phyloP scores from a whole-genome alignment of 1,139 yeast species.

The Hansenula anomala region DNA sequence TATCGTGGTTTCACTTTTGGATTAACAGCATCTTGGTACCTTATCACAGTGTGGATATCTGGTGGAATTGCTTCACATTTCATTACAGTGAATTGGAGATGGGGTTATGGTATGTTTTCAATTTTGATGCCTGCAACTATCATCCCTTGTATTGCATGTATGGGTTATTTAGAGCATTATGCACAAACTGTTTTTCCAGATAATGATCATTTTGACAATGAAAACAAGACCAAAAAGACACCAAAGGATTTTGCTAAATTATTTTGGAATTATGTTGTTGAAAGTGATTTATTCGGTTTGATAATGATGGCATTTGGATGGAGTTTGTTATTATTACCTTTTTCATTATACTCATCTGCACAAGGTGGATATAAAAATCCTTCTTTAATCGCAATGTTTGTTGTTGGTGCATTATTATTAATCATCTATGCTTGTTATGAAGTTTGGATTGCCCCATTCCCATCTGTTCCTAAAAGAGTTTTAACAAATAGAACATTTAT shows the following conservation, averaged over 20 bases:
- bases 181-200: too few species aligned
- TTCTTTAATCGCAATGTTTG: conserved; percentile 34
- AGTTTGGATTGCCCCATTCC: conserved; percentile 27
- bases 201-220: too few species aligned
- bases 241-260: too few species aligned
- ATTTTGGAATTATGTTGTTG: conserved; percentile 18
- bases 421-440: conserved; percentile 26
- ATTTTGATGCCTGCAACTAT: conserved; percentile 30
- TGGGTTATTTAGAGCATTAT: too few species aligned
- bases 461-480: conserved; percentile 31
- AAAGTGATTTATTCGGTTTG: conserved; percentile 33
- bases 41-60: conserved; percentile 32
- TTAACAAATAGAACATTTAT: conserved; percentile 30
- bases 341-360: conserved; percentile 29
- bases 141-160: too few species aligned
- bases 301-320: conserved; percentile 32
- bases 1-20: conserved; percentile 29
- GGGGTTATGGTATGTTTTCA: conserved; percentile 39
- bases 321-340: conserved; percentile 31
- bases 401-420: conserved; percentile 30
- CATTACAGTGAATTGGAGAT: conserved; percentile 35
- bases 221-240: too few species aligned
- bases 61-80: too few species aligned
- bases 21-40: conserved; percentile 26
- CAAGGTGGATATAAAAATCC: conserved; percentile 30